phyloP scores from a whole-genome alignment of 306 rosid genomes.

The Sechiopsis laciniata region DNA sequence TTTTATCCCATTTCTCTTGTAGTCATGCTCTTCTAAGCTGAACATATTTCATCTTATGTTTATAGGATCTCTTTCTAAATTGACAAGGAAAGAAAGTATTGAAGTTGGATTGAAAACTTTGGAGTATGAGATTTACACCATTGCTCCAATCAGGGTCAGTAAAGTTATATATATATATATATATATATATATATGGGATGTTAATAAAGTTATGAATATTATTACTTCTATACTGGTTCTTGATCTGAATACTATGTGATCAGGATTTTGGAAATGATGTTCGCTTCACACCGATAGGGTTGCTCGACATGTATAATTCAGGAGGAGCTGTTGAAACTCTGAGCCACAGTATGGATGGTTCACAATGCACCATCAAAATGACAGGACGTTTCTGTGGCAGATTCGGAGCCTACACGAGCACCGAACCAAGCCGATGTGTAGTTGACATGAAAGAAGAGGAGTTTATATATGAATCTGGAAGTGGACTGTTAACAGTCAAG shows the following conservation, averaged over 20 bases:
- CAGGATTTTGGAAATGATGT: constrained; percentile 41
- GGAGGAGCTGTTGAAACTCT: constrained; percentile 69
- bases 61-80: constrained; percentile 47
- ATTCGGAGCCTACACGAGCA: constrained; percentile 59
- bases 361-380: constrained; percentile 31
- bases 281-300: constrained; percentile 54
- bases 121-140: constrained; percentile 54
- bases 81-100: constrained; percentile 37
- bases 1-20: neutral
- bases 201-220: constrained; percentile 6
- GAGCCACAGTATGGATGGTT: constrained; percentile 27
- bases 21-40: neutral
- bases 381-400: constrained; percentile 47
- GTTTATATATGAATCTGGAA: constrained; percentile 40
- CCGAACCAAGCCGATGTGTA: constrained; percentile 42
- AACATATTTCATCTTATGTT: neutral
- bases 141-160: constrained; percentile 43
- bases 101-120: constrained; percentile 46
- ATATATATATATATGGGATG: no score
- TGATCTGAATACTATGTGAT: neutral
- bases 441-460: constrained; percentile 48
- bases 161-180: neutral
- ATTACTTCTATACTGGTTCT: constrained; percentile 10
- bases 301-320: constrained; percentile 67
- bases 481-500: constrained; percentile 37